These are phyloP conservation scores for Podospora didyma DNA, from an alignment of 495 filamentous ascomycete genomes.

Conservation along the genomic window DNA sequence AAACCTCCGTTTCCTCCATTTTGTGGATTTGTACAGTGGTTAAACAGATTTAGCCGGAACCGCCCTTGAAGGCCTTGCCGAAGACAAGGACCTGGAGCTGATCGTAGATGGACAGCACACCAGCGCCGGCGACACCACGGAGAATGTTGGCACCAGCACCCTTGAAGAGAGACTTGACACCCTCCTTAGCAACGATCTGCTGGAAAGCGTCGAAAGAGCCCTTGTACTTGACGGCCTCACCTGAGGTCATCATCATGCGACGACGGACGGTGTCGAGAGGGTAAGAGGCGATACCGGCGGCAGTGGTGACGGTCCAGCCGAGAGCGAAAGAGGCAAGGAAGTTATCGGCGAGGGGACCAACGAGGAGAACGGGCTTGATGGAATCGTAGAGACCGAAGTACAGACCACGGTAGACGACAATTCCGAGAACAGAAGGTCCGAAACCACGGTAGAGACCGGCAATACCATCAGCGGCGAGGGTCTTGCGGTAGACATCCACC, in stretches of 20 bases:
- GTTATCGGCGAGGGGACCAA: constrained; percentile 89
- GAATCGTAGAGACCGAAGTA: constrained; percentile 99
- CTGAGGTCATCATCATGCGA: constrained; percentile 99
- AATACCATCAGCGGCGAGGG: constrained; percentile 94
- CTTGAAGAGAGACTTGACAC: constrained; percentile 98
- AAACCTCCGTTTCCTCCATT: constrained; percentile 27
- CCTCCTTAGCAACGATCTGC: constrained; percentile 96
- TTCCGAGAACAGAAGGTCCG: constrained; percentile 97
- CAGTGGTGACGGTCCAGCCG: constrained; percentile 99
- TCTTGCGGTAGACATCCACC: constrained; percentile 99
- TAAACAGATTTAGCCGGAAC: constrained; percentile 63
- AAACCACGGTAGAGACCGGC: constrained; percentile 99
- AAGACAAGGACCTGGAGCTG: constrained; percentile 98
- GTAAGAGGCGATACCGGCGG: constrained; percentile 99
- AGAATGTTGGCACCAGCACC: constrained; percentile 99
- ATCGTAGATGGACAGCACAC: constrained; percentile 99
- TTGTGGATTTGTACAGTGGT: constrained; percentile 31
- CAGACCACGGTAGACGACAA: constrained; percentile 99
- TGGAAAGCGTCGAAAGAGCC: constrained; percentile 87
- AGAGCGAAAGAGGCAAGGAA: constrained; percentile 98
- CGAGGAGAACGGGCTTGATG: constrained; percentile 96
- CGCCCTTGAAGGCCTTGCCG: constrained; percentile 99
- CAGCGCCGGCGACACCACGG: constrained; percentile 99
- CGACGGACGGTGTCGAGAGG: constrained; percentile 99
- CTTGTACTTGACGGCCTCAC: constrained; percentile 99